Evolutionary conservation across 1,139 yeast genomes (phyloP), one percentile per base, ranked within the genome.

Genomic region (Pichia sp.): DNA sequence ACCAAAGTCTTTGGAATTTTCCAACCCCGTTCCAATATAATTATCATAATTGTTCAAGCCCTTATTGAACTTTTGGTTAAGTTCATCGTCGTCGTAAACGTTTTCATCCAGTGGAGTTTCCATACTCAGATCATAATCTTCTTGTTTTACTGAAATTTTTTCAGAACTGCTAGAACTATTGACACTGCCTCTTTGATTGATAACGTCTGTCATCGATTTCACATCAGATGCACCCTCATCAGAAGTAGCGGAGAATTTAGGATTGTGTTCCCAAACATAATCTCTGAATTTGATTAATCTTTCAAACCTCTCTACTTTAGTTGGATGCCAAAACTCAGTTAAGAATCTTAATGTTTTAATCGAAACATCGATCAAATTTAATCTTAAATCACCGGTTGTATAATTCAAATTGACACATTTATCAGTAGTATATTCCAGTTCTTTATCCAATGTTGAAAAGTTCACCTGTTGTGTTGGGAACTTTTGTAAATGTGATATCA

Each of bases 401-500:
- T 50, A 46, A 39, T 55, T 50, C 11, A 55, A 15, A 4, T 38
- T 22, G 10, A 42, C 14, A 12, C n/a, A 22, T n/a, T 44, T 50
- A 17, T 48, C 50, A 5, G 19, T n/a, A 3, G 60, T 52, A 31
- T 48, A 55, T 17, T 54, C 53, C 15, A 34, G 43, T 14, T 38
- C 34, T 9, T 36, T 22, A 21, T 40, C 44, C 11, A 55, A 14
- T 24, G 40, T 40, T 2, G 49, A 40, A 27, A 56, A 51, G 34
- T 54, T 57, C 5, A 57, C 18, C 0, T 12, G 21, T 6, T 31
- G 20, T 2, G 38, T 17, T 1, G 60, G 59, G 28, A 38, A 50
- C 24, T 46, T 46, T 17, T 51, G 48, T 12, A 56, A 22, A 38
- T 57, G 59, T 8, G 53, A 48, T 18, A 57, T 38, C 2, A 55